Evolutionary conservation across 1,284 basidiomycete species (phyloP).

Genomic region (Puccinia sorghi): DNA sequence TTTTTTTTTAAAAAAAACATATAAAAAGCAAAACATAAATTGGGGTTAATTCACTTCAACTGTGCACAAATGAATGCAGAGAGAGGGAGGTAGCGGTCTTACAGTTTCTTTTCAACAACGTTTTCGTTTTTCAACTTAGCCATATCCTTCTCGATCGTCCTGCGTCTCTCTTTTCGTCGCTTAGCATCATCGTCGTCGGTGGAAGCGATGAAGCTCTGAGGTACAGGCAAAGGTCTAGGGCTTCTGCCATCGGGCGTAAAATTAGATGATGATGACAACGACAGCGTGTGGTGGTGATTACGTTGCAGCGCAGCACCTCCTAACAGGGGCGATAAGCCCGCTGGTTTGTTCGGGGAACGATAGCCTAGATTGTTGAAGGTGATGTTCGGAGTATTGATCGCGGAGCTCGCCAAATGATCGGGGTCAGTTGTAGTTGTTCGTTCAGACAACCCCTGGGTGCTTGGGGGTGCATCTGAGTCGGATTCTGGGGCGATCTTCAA

Average conservation of each 20-base stretch:
- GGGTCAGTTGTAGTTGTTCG: not conserved
- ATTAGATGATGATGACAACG: conserved; percentile 1
- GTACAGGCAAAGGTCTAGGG: conserved; percentile 45
- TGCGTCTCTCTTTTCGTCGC: conserved; percentile 32
- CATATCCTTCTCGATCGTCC: conserved; percentile 48
- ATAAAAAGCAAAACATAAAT: not conserved
- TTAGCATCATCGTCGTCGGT: conserved; percentile 40
- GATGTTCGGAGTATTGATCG: not conserved
- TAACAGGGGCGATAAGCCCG: conserved; percentile 16
- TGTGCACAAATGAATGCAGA: not conserved
- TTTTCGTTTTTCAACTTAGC: conserved; percentile 48
- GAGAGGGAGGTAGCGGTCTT: conserved; percentile 1
- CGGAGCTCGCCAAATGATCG: conserved; percentile 10
- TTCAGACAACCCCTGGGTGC: not conserved
- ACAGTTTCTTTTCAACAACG: conserved; percentile 49
- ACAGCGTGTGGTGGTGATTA: not conserved
- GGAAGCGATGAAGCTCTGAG: conserved; percentile 37
- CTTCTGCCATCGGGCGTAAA: conserved; percentile 7
- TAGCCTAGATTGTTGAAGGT: conserved; percentile 12
- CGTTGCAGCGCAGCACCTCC: conserved; percentile 19
- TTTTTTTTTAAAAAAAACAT: not conserved
- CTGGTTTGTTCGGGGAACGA: not conserved
- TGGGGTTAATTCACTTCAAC: not conserved
- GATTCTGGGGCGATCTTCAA: conserved; percentile 35
- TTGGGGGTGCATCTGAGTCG: conserved; percentile 15